A percentile compares a stretch with the other conserved stretches of the same genome.
Evolutionary conservation across 768 basidiomycete species (phyloP).

Genomic region (Megacollybia marginata): DNA sequence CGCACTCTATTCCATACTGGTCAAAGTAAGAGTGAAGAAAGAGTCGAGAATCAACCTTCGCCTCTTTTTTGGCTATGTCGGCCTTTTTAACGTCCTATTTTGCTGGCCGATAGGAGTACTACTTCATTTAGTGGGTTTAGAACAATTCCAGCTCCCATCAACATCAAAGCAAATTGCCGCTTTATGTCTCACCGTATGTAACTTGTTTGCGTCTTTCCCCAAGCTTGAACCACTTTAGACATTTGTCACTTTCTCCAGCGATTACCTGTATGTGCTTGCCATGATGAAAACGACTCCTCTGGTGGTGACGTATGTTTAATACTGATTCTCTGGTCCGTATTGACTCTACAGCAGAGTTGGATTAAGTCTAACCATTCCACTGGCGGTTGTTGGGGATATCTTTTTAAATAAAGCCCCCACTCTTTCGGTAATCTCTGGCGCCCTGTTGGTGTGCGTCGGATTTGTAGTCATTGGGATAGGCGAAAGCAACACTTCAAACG

Average conservation of each 20-base stretch:
- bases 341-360: slow-evolving; percentile 65
- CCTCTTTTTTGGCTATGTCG: slow-evolving; percentile 91
- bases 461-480: slow-evolving; percentile 71
- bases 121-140: slow-evolving; percentile 66
- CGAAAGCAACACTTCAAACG: slow-evolving; percentile 20
- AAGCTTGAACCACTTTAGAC: slow-evolving; percentile 40
- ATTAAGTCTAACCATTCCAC: slow-evolving; percentile 86
- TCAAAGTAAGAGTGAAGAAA: slow-evolving; percentile 79
- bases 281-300: slow-evolving; percentile 97
- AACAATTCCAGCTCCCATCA: slow-evolving; percentile 67
- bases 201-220: slow-evolving; percentile 3
- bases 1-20: slow-evolving; percentile 78
- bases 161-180: slow-evolving; percentile 39
- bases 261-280: slow-evolving; percentile 80
- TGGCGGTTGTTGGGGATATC: slow-evolving; percentile 81
- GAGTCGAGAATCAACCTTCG: slow-evolving; percentile 90
- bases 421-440: slow-evolving; percentile 63
- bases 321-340: no score
- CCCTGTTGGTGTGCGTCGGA: slow-evolving; percentile 63
- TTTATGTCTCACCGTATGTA: slow-evolving; percentile 49
- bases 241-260: slow-evolving; percentile 75
- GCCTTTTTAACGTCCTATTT: slow-evolving; percentile 71
- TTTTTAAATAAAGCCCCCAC: slow-evolving; percentile 52
- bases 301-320: slow-evolving; percentile 26
- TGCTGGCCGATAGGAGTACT: slow-evolving; percentile 75